Base-by-base conservation (phyloP, 1,284 basidiomycete species). In the Apiotrichum mycotoxinovorans region DNA sequence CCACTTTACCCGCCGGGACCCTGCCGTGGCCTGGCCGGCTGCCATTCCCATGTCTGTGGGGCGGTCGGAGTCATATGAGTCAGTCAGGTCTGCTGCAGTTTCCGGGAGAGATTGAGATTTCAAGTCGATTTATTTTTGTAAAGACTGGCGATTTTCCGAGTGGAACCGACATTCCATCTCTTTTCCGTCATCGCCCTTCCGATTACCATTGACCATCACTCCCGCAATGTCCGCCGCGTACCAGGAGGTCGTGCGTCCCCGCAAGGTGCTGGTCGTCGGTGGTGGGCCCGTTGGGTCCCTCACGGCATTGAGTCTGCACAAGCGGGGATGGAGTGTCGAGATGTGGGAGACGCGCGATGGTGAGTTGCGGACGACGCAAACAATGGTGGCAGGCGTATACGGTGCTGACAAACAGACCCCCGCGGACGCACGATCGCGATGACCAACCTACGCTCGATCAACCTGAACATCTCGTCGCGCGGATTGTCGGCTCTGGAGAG, bases 241-340 rank as follows among this genome's bases (percentile, higher is more conserved):
- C 49, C 40, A 48, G 20, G 20, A 33, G 14, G 7, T 34, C 35
- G 42, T 41, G 22, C 48, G 70, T 46, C 51, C 56, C n/a, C 52
- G 73, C 22, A 77, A 73, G 56, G 78, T 74, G 1, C 74, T 81
- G 35, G 74, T 84, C 51, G 78, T 83, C 25, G 95, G 95, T 43
- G 95, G 88, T 46, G 95, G 95, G 0, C 93, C 95, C 11, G 95
- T 98, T 7, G 95, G 95, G 35, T 94, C 93, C 71, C 86, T 98
- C 18, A 83, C 88, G 18, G 93, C 93, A 4, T 83, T 95, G 46
- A 85, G 88, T 48, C 82, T 98, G 45, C 88, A 91, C 48, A 87
- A 89, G 67, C 83, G 85, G 67, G 94, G 94, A 38, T 98, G 92
- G 90, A 67, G 80, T 42, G 93, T 98, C 46, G 85, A 88, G 64